Evolutionary conservation across 139 green algal genomes (phyloP).

Genomic region (Picochlorum sp.): DNA sequence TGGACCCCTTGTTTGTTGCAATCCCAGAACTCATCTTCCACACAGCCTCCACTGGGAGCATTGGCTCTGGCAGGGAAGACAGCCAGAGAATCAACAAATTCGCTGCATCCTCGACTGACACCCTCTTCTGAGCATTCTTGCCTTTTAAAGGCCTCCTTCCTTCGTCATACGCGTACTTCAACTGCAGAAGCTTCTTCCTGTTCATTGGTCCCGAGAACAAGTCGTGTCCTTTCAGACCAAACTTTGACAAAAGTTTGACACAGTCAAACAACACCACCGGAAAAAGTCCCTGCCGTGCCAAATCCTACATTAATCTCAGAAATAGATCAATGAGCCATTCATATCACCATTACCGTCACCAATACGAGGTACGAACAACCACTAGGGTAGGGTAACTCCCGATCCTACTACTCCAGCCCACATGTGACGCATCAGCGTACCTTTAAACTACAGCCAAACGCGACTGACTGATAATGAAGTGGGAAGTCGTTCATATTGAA

Average conservation of each 20-base stretch:
- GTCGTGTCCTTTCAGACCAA: constrained; percentile 8
- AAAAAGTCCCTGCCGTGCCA: constrained; percentile 11
- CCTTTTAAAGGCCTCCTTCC: constrained; percentile 19
- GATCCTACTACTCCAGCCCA: no score
- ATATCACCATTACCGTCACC: no score
- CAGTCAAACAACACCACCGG: constrained; percentile 30
- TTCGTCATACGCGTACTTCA: constrained; percentile 19
- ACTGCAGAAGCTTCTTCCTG: constrained; percentile 13
- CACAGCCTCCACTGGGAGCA: constrained; percentile 16
- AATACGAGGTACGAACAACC: no score
- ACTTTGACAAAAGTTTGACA: constrained; percentile 15
- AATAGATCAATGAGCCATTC: neutral
- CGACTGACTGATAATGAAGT: no score
- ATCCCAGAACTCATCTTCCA: constrained; percentile 9
- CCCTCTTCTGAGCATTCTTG: neutral
- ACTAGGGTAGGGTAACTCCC: no score
- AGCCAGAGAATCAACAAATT: constrained; percentile 33
- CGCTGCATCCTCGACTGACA: constrained; percentile 3
- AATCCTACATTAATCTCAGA: constrained; percentile 11
- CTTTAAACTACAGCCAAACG: no score
- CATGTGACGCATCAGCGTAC: no score
- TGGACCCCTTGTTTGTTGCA: neutral
- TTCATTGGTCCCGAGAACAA: constrained; percentile 10
- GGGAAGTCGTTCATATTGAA: no score
- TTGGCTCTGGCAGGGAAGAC: constrained; percentile 15